phyloP scores from a whole-genome alignment of 306 rosid species.

The Dicorynia guianensis region DNA sequence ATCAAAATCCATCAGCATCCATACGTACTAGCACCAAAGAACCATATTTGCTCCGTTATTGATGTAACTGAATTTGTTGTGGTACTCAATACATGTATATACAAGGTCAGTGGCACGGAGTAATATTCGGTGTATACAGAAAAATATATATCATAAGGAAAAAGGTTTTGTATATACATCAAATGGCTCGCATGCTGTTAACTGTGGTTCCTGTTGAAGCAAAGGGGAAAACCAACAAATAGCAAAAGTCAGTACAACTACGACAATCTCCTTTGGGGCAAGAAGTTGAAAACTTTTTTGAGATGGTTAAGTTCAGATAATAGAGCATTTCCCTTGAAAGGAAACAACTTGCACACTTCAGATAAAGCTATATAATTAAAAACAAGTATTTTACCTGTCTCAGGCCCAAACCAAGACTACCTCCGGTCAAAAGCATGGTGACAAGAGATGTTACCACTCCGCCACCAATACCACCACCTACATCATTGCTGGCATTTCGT shows the following conservation, averaged over 20 bases:
- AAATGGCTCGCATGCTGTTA: slow-evolving; percentile 77
- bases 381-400: slow-evolving; percentile 57
- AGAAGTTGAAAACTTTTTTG: neutral
- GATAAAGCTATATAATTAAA: neutral
- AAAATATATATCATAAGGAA: slow-evolving; percentile 54
- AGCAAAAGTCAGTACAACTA: slow-evolving; percentile 38
- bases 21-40: neutral
- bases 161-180: slow-evolving; percentile 85
- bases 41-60: slow-evolving; percentile 16
- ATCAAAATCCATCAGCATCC: neutral
- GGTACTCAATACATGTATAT: slow-evolving; percentile 21
- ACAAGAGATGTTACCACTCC: slow-evolving; percentile 60
- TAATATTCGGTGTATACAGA: slow-evolving; percentile 16
- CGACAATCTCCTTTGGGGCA: neutral
- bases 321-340: slow-evolving; percentile 15
- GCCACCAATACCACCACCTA: slow-evolving; percentile 54
- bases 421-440: slow-evolving; percentile 75
- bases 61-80: slow-evolving; percentile 23
- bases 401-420: slow-evolving; percentile 62
- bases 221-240: slow-evolving; percentile 30
- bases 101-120: slow-evolving; percentile 16
- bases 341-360: slow-evolving; percentile 17
- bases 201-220: slow-evolving; percentile 87
- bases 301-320: neutral
- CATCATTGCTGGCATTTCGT: slow-evolving; percentile 55